Base-by-base conservation (phyloP, 371 early-diverging fungal species). In the Syncephalastrum contaminatum region DNA sequence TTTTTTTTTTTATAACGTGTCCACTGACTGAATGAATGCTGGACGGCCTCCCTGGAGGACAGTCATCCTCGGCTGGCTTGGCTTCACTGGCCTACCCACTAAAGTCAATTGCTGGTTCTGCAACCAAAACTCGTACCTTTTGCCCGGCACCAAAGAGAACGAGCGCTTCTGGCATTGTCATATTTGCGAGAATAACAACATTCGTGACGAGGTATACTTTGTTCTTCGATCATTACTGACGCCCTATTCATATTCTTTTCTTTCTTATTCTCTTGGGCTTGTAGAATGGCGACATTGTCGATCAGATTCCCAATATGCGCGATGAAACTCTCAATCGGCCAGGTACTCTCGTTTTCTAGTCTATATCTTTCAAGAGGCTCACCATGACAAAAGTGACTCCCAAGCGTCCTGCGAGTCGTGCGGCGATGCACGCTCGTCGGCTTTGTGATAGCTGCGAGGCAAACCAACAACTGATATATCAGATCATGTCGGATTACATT, bases 61-160 rank as follows among this genome's bases (percentile, higher is more conserved):
- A 30, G 36, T 21, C 16, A 10, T 58, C 4, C 44, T 45, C 59
- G 50, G 54, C 48, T 36, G 51, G 56, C 25, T 60, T 19, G 56
- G 63, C 51, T 22, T 75, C 62, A 45, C 49, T 27, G 60, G 54
- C 53, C 56, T 62, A 25, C 57, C 60, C 14, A 52, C 49, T 10
- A 56, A 48, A 30, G 66, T 70, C 6, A 70, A 70, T 24, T 70
- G 70, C 44, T 70, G 65, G 63, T 70, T 63, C 39, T 70, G 70
- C 50, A 70, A 63, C 54, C 56, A 61, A 48, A 55, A 63, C 49
- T 59, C 68, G 18, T 58, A 57, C 46, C 49, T 67, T 12, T 20
- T 58, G 6, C 51, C 54, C n/a, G 59, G 63, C 16, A 48, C 60
- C 41, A 60, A 55, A 19, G 55, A 67, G 44, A 63, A 53, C 3